These are phyloP conservation scores for Zymoseptoria brevis DNA, from an alignment of 2,329 filamentous ascomycete species.

Conservation along the genomic window DNA sequence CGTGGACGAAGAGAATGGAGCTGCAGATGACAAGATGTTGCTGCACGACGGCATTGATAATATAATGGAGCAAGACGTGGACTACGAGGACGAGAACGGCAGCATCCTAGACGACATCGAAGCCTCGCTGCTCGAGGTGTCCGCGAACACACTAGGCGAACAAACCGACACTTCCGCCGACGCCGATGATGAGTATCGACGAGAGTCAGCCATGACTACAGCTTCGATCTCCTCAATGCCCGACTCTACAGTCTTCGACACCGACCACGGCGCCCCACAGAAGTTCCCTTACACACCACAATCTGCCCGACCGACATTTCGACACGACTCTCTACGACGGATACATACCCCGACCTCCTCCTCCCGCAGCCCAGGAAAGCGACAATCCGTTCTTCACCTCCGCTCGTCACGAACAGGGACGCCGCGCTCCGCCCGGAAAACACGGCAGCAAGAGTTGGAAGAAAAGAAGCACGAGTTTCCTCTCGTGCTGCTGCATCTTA, in stretches of 20 bases:
- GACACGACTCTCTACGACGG: slow-evolving; percentile 60
- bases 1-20: not conserved
- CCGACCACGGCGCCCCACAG: slow-evolving; percentile 18
- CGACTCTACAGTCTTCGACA: slow-evolving; percentile 22
- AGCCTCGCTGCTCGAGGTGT: not conserved
- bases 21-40: not conserved
- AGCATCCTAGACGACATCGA: not conserved
- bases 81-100: not conserved
- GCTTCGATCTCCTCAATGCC: slow-evolving; percentile 28
- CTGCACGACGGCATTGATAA: not conserved
- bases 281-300: slow-evolving; percentile 46
- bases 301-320: slow-evolving; percentile 56
- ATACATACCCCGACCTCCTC: slow-evolving; percentile 61
- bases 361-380: slow-evolving; percentile 34
- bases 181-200: slow-evolving; percentile 12
- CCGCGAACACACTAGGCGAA: slow-evolving; percentile 1
- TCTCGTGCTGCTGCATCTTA: slow-evolving; percentile 70
- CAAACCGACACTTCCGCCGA: slow-evolving; percentile 10
- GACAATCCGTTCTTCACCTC: slow-evolving; percentile 14
- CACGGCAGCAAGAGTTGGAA: slow-evolving; percentile 11
- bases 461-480: slow-evolving; percentile 37
- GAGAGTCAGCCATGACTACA: slow-evolving; percentile 22
- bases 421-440: slow-evolving; percentile 24
- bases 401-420: slow-evolving; percentile 44
- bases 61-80: slow-evolving; percentile 2